Percentiles rank a stretch among this genome's conserved stretches.
Evolutionary conservation across 202 grass and related monocot genomes (phyloP).

Genomic region (Zoysia matrella): DNA sequence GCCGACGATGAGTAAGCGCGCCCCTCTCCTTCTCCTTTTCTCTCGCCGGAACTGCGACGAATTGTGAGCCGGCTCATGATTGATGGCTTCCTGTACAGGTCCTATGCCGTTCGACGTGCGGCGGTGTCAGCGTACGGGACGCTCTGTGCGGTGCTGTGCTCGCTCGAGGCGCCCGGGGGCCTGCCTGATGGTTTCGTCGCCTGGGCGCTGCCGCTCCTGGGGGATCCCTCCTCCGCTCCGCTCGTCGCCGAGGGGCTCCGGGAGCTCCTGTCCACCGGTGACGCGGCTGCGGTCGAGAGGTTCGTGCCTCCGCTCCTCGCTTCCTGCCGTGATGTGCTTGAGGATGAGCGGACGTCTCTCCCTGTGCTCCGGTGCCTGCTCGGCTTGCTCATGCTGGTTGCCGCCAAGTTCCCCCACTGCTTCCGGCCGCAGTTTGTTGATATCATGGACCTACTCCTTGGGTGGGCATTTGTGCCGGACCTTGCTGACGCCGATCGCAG

Average conservation of each 20-base stretch:
- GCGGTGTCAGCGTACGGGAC: slow-evolving; percentile 80
- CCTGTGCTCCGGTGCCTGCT: slow-evolving; percentile 76
- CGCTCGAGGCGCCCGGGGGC: slow-evolving; percentile 61
- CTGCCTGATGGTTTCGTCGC: slow-evolving; percentile 79
- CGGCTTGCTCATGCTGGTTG: slow-evolving; percentile 70
- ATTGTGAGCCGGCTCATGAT: neutral
- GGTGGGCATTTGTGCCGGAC: slow-evolving; percentile 85
- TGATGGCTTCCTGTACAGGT: slow-evolving; percentile 52
- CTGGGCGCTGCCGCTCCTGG: slow-evolving; percentile 88
- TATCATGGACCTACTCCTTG: slow-evolving; percentile 85
- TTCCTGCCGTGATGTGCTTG: slow-evolving; percentile 80
- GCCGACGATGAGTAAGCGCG: slow-evolving; percentile 77
- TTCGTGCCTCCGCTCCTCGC: slow-evolving; percentile 82
- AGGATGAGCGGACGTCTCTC: slow-evolving; percentile 92
- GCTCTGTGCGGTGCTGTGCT: slow-evolving; percentile 74
- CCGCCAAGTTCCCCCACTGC: slow-evolving; percentile 77
- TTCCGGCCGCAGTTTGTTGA: slow-evolving; percentile 89
- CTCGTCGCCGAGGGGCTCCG: slow-evolving; percentile 79
- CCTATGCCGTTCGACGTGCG: slow-evolving; percentile 71
- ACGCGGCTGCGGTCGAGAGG: slow-evolving; percentile 62
- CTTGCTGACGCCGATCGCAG: slow-evolving; percentile 70
- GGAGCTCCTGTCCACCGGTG: slow-evolving; percentile 71
- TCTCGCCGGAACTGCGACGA: neutral
- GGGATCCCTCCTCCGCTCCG: slow-evolving; percentile 51
- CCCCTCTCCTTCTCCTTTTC: neutral